Conservation (phyloP, 768 basidiomycete species). For the Myochromella boudieri region DNA sequence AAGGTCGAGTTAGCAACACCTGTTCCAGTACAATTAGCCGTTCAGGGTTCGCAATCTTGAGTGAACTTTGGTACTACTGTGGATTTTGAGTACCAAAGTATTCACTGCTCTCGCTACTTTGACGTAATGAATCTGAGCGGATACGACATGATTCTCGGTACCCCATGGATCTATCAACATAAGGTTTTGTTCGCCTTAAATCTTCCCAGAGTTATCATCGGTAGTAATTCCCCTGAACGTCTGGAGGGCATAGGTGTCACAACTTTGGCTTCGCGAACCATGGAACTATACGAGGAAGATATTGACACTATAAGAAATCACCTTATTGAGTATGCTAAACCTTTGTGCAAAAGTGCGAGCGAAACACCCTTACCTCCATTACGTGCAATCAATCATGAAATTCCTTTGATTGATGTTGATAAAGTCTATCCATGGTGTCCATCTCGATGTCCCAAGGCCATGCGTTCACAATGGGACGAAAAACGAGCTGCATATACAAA, state of each 20-base stretch:
- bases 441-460: conserved; percentile 10
- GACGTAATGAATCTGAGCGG: conserved; percentile 8
- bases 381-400: conserved; percentile 33
- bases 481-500: conserved; percentile 9
- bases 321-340: neutral
- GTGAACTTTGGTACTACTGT: conserved; percentile 26
- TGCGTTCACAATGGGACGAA: conserved; percentile 11
- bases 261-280: neutral
- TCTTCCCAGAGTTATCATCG: neutral
- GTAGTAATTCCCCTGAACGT: neutral
- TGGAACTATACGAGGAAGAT: conserved; percentile 1
- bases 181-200: conserved; percentile 4
- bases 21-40: conserved; percentile 34
- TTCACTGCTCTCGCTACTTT: conserved; percentile 23
- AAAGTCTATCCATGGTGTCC: conserved; percentile 22
- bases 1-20: conserved; percentile 26
- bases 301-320: neutral
- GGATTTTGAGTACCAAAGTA: conserved; percentile 30
- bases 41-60: conserved; percentile 35
- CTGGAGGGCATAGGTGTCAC: neutral
- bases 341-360: neutral
- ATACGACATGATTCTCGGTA: conserved; percentile 6
- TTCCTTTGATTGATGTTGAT: too few species aligned
- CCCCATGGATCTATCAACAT: conserved; percentile 5
- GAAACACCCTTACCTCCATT: conserved; percentile 20